These are phyloP conservation scores for Lactarius deliciosus DNA, from an alignment of 768 basidiomycete species.

Conservation along the genomic window DNA sequence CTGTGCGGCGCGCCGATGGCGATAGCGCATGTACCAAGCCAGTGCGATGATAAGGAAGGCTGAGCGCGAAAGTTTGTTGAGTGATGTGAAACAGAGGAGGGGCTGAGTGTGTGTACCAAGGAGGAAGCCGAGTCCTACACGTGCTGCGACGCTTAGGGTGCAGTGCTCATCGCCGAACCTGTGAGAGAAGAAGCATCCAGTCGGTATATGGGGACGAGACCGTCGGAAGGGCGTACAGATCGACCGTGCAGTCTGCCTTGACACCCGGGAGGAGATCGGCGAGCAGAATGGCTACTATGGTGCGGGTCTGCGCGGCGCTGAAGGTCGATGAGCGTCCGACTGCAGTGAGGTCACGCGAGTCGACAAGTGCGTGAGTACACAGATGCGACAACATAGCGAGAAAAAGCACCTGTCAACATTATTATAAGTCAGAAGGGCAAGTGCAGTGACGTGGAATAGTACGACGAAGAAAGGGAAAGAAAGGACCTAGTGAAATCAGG, in stretches of 20 bases:
- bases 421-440: too few species aligned
- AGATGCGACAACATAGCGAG: not conserved
- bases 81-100: not conserved
- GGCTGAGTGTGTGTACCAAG: not conserved
- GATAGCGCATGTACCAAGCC: not conserved
- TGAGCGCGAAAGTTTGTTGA: not conserved
- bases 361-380: not conserved
- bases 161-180: not conserved
- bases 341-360: not conserved
- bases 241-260: slow-evolving; percentile 9
- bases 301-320: not conserved
- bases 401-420: not conserved
- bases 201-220: not conserved
- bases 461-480: not conserved
- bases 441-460: not conserved
- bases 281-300: not conserved
- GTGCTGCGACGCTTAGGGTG: slow-evolving; percentile 7
- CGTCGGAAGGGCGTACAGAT: not conserved
- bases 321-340: not conserved
- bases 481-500: not conserved
- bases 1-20: slow-evolving; percentile 2
- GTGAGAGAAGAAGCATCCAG: not conserved
- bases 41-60: slow-evolving; percentile 1
- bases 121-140: not conserved
- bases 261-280: slow-evolving; percentile 3